These are phyloP conservation scores for Thermomucor indicae-seudaticae DNA, from an alignment of 371 early-diverging fungal species.

Conservation along the genomic window DNA sequence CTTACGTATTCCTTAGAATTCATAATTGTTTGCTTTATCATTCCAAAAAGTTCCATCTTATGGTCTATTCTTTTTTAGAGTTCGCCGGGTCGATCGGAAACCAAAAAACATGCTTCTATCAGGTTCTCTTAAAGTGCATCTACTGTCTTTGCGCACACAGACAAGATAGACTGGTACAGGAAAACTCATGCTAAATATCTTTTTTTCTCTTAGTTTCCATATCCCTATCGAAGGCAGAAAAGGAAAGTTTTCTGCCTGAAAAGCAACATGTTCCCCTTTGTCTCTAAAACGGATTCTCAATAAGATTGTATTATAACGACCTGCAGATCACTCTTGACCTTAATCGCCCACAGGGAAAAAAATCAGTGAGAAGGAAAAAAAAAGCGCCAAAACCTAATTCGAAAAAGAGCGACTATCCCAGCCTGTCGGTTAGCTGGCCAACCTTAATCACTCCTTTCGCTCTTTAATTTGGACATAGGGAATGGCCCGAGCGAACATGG, in stretches of 20 bases:
- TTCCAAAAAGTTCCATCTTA: no score
- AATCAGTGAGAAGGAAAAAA: not conserved
- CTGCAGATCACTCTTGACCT: not conserved
- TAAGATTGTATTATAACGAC: not conserved
- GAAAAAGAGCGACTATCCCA: constrained; percentile 6
- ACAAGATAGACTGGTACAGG: no score
- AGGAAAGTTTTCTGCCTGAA: not conserved
- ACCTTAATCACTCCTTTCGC: constrained; percentile 7
- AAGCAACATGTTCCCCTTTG: not conserved
- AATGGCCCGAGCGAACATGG: constrained; percentile 14
- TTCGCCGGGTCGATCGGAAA: no score
- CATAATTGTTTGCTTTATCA: no score
- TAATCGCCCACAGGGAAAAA: not conserved
- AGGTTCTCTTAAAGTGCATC: no score
- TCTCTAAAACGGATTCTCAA: not conserved
- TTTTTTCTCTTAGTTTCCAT: no score
- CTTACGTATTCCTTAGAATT: not conserved
- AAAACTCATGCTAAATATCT: no score
- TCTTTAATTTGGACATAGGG: constrained; percentile 20
- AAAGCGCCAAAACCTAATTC: not conserved
- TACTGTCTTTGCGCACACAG: no score
- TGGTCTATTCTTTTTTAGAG: no score
- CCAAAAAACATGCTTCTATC: no score
- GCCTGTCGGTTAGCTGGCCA: not conserved
- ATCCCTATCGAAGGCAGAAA: not conserved